Percentiles rank a stretch among this genome's conserved stretches.
Evolutionary conservation across 352 stramenopile genomes (phyloP).

Genomic region (Hyaloperonospora brassicae): DNA sequence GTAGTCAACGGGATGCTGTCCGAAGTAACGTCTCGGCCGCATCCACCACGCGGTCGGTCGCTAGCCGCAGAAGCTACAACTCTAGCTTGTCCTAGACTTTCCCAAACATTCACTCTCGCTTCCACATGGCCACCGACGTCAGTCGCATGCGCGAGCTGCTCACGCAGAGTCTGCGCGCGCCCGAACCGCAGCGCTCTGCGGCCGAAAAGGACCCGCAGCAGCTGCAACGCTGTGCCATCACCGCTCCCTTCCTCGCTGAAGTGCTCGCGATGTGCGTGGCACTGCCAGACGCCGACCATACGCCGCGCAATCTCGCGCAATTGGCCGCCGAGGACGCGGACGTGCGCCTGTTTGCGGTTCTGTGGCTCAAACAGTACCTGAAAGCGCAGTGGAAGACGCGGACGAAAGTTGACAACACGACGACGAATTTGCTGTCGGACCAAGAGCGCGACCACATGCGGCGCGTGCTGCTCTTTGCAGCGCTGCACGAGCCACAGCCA

Average conservation of each 20-base stretch:
- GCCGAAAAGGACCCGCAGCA: slow-evolving; percentile 53
- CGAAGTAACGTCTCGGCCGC: too few species aligned
- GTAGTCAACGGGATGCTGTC: slow-evolving; percentile 3
- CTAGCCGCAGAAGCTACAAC: too few species aligned
- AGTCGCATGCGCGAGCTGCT: slow-evolving; percentile 45
- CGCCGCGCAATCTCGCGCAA: slow-evolving; percentile 20
- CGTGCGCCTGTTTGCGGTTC: slow-evolving; percentile 52
- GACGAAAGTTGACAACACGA: slow-evolving; percentile 11
- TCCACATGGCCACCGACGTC: slow-evolving; percentile 19
- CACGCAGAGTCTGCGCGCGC: slow-evolving; percentile 32
- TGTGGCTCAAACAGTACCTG: slow-evolving; percentile 76
- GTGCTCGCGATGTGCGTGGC: slow-evolving; percentile 46
- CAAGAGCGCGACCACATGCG: slow-evolving; percentile 43
- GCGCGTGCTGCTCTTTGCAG: slow-evolving; percentile 48
- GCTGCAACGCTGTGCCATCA: slow-evolving; percentile 32
- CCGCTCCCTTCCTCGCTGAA: slow-evolving; percentile 29
- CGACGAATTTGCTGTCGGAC: slow-evolving; percentile 24
- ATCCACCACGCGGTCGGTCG: slow-evolving; percentile 1
- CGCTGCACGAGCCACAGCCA: slow-evolving; percentile 51
- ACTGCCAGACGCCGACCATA: slow-evolving; percentile 23
- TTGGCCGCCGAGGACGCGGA: slow-evolving; percentile 31
- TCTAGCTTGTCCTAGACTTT: neutral
- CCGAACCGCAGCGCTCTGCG: slow-evolving; percentile 30
- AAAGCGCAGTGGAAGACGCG: slow-evolving; percentile 40
- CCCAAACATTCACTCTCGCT: slow-evolving; percentile 2